Base-by-base conservation (phyloP, 2,329 filamentous ascomycete species). In the Fusarium abutilonis region DNA sequence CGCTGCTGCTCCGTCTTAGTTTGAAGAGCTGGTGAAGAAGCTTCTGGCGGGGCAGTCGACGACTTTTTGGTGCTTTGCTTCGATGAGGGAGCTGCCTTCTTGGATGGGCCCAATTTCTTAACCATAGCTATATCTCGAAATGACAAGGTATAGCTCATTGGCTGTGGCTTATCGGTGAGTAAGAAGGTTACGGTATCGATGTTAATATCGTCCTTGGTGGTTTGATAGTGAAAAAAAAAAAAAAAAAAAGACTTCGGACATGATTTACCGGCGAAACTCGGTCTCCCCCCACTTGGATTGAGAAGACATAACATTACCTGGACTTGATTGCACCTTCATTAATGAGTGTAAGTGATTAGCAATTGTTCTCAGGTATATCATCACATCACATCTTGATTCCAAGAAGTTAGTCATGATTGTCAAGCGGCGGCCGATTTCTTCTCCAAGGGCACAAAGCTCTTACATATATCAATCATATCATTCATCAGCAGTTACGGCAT, bases 1-100 rank as follows among this genome's bases (percentile, higher is more conserved):
- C 83, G 78, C 74, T 93, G 91, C 71, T 92, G 90, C 39, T 71
- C 57, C 32, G 66, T 58, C 14, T 64, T 35, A 41, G 45, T 44
- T 28, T 71, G 66, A 17, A 48, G 64, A 46, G 60, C 41, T 54
- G 56, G n/a, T 34, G 59, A 56, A 36, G 48, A 45, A 29, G 52
- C 23, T 44, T 66, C 52, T 39, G 50, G 52, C 28, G 45, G 46
- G 51, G 41, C 53, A 44, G 48, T 34, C 31, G 63, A 42, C 26
- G 63, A 42, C 44, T 66, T 67, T 52, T 64, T 69, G 48, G 35
- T 60, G 47, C 41, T 57, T 31, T 51, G 57, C 26, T 44, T 62
- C 11, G 44, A 58, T n/a, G 54, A 42, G 26, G 66, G 28, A 40
- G 56, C 49, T 40, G 63, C 39, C 57, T 66, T 70, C 42, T 61